Conservation (phyloP, 306 rosid genomes). For the Gastrolobium villosum region DNA sequence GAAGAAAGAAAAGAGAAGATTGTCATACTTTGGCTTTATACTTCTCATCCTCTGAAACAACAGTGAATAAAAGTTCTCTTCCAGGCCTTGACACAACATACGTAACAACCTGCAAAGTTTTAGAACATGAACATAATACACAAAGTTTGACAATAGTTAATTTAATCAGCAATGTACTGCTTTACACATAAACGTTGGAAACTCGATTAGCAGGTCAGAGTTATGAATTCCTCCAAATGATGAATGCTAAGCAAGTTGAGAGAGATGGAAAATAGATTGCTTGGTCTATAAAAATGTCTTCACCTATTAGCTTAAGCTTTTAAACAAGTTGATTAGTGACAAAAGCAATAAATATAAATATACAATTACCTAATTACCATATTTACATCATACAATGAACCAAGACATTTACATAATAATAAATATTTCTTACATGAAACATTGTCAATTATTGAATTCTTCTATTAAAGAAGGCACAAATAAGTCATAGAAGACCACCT, state of each 20-base stretch:
- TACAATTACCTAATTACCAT: not conserved
- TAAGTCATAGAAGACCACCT: slow-evolving; percentile 60
- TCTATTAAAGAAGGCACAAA: slow-evolving; percentile 32
- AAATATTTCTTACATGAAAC: not conserved
- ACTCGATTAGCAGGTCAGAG: not conserved
- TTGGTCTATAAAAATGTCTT: too few relatives aligned
- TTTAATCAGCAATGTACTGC: slow-evolving; percentile 16
- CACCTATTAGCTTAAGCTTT: too few relatives aligned
- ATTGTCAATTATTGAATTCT: slow-evolving; percentile 12
- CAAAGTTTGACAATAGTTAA: slow-evolving; percentile 10
- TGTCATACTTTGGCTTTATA: slow-evolving; percentile 88
- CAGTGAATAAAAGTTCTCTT: slow-evolving; percentile 91
- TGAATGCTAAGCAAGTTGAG: slow-evolving; percentile 3
- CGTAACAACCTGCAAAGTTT: slow-evolving; percentile 76
- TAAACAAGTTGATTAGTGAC: too few relatives aligned
- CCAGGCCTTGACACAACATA: slow-evolving; percentile 97
- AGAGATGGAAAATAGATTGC: not conserved
- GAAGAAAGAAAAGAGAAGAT: slow-evolving; percentile 31
- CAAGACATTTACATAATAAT: slow-evolving; percentile 1
- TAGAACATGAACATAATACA: slow-evolving; percentile 38
- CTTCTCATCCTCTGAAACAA: slow-evolving; percentile 97
- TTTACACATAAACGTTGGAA: not conserved
- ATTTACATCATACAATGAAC: not conserved
- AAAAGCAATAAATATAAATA: not conserved
- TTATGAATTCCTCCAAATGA: slow-evolving; percentile 40